Conservation (phyloP, 805 yeast species). For the Zygosaccharomyces siamensis region DNA sequence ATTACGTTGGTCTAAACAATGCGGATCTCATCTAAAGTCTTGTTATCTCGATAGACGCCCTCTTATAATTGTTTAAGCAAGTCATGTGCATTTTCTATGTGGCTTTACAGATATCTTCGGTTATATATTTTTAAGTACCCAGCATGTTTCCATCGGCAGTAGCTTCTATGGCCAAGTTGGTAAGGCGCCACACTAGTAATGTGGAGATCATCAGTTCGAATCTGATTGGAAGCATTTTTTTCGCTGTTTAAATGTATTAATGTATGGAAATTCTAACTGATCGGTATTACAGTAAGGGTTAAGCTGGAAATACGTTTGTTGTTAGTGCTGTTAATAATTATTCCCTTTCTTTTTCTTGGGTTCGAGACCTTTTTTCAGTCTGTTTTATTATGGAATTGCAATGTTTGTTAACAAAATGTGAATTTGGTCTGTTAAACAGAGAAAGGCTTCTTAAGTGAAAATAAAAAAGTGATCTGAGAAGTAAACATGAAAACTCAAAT, state of each 20-base stretch:
- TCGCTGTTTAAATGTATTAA: conserved; percentile 6
- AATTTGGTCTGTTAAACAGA: neutral
- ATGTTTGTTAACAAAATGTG: neutral
- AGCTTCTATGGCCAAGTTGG: conserved; percentile 64
- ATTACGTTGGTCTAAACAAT: too few relatives aligned
- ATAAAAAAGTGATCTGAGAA: neutral
- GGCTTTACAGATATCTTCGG: neutral
- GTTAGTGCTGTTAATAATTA: neutral
- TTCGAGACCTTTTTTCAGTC: neutral
- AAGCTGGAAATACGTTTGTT: too few relatives aligned
- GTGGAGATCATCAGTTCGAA: conserved; percentile 80
- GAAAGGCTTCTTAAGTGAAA: too few relatives aligned
- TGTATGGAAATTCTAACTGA: too few relatives aligned
- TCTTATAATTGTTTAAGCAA: too few relatives aligned
- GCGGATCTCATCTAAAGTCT: too few relatives aligned
- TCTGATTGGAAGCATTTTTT: conserved; percentile 60
- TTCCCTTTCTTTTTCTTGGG: neutral
- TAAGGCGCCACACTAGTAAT: conserved; percentile 88
- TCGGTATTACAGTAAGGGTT: too few relatives aligned
- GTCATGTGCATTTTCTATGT: neutral
- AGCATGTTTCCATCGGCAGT: too few relatives aligned
- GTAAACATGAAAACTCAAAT: neutral
- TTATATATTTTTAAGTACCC: too few relatives aligned
- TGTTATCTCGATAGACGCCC: too few relatives aligned
- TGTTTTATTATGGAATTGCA: neutral